These are phyloP conservation scores for Quercus cerris DNA, from an alignment of 306 rosid genomes.

Conservation along the genomic window DNA sequence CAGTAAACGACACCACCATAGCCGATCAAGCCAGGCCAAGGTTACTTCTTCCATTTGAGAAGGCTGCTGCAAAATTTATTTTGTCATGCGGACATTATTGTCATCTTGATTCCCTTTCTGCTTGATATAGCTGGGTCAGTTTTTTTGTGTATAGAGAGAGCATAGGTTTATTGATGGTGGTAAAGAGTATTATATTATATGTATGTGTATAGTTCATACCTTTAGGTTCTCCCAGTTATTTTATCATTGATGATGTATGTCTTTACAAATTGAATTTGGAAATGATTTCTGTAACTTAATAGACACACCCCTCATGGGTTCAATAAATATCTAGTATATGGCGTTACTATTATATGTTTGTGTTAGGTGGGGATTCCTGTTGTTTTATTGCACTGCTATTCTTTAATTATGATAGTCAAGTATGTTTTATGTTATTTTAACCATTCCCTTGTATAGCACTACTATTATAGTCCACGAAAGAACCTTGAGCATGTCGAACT, in stretches of 20 bases:
- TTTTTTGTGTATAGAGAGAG: constrained; percentile 41
- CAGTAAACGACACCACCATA: constrained; percentile 49
- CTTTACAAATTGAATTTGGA: constrained; percentile 47
- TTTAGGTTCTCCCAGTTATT: constrained; percentile 36
- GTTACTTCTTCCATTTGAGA: constrained; percentile 44
- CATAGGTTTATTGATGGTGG: constrained; percentile 43
- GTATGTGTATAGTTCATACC: constrained; percentile 75
- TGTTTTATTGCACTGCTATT: background rate
- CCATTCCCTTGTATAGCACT: background rate
- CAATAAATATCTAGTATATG: constrained; percentile 52
- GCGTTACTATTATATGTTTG: background rate
- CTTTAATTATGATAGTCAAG: background rate
- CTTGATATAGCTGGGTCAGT: constrained; percentile 36
- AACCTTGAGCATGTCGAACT: background rate
- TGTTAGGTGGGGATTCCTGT: constrained; percentile 28
- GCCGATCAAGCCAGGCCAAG: constrained; percentile 31
- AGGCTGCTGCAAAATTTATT: constrained; percentile 1
- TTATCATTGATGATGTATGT: constrained; percentile 47
- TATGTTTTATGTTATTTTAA: background rate
- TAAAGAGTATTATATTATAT: constrained; percentile 46
- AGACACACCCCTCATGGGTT: constrained; percentile 46
- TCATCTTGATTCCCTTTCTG: constrained; percentile 15
- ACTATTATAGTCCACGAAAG: background rate
- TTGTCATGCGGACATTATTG: constrained; percentile 9
- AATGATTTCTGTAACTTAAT: constrained; percentile 49